Conservation (phyloP, 306 rosid species). For the Mimosa bimucronata region DNA sequence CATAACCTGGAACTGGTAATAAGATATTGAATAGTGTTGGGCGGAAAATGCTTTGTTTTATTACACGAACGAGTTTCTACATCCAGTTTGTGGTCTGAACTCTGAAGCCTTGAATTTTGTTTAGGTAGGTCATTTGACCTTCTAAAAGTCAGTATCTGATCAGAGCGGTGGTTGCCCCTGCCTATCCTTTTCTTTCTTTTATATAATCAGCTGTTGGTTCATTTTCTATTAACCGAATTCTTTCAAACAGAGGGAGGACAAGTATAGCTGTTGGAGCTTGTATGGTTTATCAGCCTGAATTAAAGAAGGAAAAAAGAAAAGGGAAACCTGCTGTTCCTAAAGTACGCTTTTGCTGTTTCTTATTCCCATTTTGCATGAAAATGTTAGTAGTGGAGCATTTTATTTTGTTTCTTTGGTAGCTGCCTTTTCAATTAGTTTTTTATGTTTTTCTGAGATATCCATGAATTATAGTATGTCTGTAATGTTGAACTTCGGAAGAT, state of each 20-base stretch:
- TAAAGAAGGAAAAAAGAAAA: slow-evolving; percentile 62
- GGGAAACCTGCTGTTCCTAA: slow-evolving; percentile 77
- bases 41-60: background rate
- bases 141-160: background rate
- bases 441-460: background rate
- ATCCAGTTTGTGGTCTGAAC: background rate
- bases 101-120: background rate
- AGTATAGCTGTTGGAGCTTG: slow-evolving; percentile 86
- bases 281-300: slow-evolving; percentile 61
- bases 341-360: slow-evolving; percentile 45
- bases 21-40: background rate
- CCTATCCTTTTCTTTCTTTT: background rate
- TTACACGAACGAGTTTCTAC: background rate
- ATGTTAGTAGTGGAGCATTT: slow-evolving; percentile 4
- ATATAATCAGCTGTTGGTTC: background rate
- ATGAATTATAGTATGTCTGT: background rate
- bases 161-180: background rate
- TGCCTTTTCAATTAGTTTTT: slow-evolving; percentile 1
- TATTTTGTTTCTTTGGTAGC: slow-evolving; percentile 8
- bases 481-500: slow-evolving; percentile 19
- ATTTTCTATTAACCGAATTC: background rate
- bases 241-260: slow-evolving; percentile 77
- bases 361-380: slow-evolving; percentile 21
- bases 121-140: background rate
- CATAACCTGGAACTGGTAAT: background rate